Base-by-base conservation (phyloP, 495 filamentous ascomycete species). In the Penicillium longicatenatum region DNA sequence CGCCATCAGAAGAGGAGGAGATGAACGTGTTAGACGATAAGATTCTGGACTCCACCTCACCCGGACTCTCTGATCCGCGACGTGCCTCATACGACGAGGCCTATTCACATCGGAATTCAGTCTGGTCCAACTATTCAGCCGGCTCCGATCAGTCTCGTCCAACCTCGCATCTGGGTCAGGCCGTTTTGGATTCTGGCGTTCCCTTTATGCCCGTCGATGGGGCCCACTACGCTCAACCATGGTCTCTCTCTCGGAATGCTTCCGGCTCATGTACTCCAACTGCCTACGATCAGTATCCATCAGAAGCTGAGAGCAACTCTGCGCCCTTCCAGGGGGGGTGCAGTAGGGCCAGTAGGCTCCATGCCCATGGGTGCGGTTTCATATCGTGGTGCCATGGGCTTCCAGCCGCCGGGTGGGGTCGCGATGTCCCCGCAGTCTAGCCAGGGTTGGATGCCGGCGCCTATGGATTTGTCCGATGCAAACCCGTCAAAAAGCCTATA, bases 1-100 rank as follows among this genome's bases (percentile, higher is more conserved):
- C 82, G 50, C 82, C 84, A 61, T 86, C 87, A 59, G 89, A 92
- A 60, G 90, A 93, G 57, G 90, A 93, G 74, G 89, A 91, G 67
- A 82, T 84, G 72, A 88, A 83, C 70, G 88, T 92, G 71, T 77
- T 95, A 61, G 91, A 95, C 75, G 89, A 93, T 44, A 87, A 89
- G 76, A 93, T 93, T 68, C 82, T 93, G 59, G 90, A 92, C 70
- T 61, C 82, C 79, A 67, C 84, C 16, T 84, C 86, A 33, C 76
- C 91, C 62, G 86, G 89, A 61, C 84, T 91, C 74, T 86, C 88
- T 67, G 74, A 79, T 61, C 76, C 73, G 76, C 83, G 88, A 68
- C 82, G 86, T 69, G 81, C 88, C 57, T 89, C 89, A 50, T 90
- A 92, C 73, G 86, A 86, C 59, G 76, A 86, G 48, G 78, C 86